Base-by-base conservation (phyloP, 805 yeast species). In the Zygotorulaspora sp. region DNA sequence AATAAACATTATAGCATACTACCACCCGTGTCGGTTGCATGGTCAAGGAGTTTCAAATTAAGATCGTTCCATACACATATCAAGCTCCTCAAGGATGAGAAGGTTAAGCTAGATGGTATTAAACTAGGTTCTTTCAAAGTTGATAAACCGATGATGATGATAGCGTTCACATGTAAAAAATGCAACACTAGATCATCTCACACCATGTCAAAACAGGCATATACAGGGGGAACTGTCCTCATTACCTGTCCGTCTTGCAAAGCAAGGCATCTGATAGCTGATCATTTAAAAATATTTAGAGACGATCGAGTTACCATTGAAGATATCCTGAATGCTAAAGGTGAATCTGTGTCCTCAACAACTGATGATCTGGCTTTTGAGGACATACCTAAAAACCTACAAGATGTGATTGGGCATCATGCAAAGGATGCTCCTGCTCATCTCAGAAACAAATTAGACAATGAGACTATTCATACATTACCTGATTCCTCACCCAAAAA, bases 221-320 rank as follows among this genome's bases (percentile, higher is more conserved):
- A 90, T 58, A 76, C 81, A 10, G 66, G 70, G 7, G 97, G 97
- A 1, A 80, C 96, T 0, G 95, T 90, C 3, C 65, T 87, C 35
- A 82, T 90, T 16, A 87, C 86, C 53, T 90, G 97, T 58, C 97
- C 97, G 0, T 84, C 88, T 11, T 90, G 97, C 60, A 72, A 81
- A 47, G 80, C 76, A 54, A 75, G 96, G 47, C 97, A 90, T 57
- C 65, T 90, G 55, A 89, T 90, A 27, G 95, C 97, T 0, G 97
- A 90, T 57, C 89, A 83, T 55, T 63, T 83, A 42, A 80, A 78
- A 66, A 84, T 89, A 21, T 88, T 89, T 55, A 76, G 79, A n/a
- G 96, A 89, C 59, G 68, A 76, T 17, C 47, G 45, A 15, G 73
- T 85, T 51, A 86, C 82, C n/a, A 66, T 89, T 22, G 85, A 87